Evolutionary conservation across 2,329 filamentous ascomycete species (phyloP).

Genomic region (Sporothrix curviconia): DNA sequence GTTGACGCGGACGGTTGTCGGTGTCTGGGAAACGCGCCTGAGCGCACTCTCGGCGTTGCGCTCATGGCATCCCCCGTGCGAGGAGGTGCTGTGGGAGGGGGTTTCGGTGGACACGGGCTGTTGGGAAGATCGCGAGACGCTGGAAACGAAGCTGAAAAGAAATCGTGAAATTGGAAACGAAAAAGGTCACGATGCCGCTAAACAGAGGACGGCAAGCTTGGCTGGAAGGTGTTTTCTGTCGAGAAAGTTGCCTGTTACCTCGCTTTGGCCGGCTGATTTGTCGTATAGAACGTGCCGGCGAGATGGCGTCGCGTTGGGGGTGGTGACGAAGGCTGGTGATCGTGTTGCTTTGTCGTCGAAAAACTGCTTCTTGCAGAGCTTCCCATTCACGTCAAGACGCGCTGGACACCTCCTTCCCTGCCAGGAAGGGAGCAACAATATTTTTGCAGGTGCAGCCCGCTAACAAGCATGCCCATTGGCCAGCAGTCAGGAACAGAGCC

Average conservation of each 20-base stretch:
- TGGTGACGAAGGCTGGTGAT: not conserved
- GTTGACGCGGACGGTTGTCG: constrained; percentile 13
- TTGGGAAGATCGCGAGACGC: not conserved
- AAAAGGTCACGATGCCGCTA: not conserved
- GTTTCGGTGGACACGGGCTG: no score
- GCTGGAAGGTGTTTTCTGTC: not conserved
- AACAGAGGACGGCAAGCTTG: not conserved
- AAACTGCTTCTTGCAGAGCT: constrained; percentile 1
- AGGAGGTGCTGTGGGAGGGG: not conserved
- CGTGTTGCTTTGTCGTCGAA: not conserved
- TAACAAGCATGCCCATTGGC: constrained; percentile 6
- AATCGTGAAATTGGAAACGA: not conserved
- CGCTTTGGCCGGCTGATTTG: not conserved
- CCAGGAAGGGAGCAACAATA: constrained; percentile 11
- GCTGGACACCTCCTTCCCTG: constrained; percentile 5
- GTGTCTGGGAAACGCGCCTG: constrained; percentile 24
- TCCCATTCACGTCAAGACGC: constrained; percentile 13
- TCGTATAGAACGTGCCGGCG: not conserved
- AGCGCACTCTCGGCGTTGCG: constrained; percentile 22
- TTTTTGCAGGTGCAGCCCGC: constrained; percentile 5
- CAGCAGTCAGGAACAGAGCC: not conserved
- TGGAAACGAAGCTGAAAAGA: not conserved
- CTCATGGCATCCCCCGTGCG: constrained; percentile 22
- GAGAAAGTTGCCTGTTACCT: not conserved
- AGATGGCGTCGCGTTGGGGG: not conserved